Evolutionary conservation across 164 flowering plant species (phyloP).

Genomic region (Litsea cubeba): DNA sequence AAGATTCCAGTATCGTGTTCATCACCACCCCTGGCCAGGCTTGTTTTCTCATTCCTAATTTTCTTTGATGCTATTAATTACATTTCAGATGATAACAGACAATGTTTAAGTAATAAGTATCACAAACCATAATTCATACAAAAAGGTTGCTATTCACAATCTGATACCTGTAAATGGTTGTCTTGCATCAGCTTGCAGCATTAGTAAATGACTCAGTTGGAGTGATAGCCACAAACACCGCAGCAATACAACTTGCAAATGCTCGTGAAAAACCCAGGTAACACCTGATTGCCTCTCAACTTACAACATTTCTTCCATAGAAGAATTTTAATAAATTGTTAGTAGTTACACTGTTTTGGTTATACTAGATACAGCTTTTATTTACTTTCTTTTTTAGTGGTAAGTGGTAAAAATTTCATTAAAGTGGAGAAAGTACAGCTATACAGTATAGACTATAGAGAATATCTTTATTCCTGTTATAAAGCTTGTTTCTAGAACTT

Average conservation of each 20-base stretch:
- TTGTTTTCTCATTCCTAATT: neutral
- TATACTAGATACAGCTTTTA: neutral
- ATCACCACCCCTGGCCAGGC: conserved; percentile 94
- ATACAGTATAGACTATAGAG: too few relatives aligned
- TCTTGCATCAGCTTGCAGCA: conserved; percentile 60
- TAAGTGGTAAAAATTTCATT: neutral
- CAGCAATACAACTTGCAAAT: conserved; percentile 79
- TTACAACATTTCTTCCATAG: neutral
- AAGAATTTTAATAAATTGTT: too few relatives aligned
- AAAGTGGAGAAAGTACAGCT: too few relatives aligned
- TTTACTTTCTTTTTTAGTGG: neutral
- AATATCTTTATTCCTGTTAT: too few relatives aligned
- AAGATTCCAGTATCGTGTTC: conserved; percentile 73
- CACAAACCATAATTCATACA: neutral
- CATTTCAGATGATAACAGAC: too few relatives aligned
- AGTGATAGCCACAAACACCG: conserved; percentile 87
- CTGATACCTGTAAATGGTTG: neutral
- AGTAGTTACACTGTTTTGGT: neutral
- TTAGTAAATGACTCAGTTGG: conserved; percentile 81
- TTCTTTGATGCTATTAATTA: neutral
- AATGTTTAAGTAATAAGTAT: neutral
- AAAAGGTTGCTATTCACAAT: neutral
- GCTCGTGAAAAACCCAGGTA: conserved; percentile 84
- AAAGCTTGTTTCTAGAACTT: too few relatives aligned
- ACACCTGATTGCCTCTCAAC: neutral